A percentile compares a stretch with the other conserved stretches of the same genome.
These are phyloP conservation scores for Ambrosia hybrid DNA, from an alignment of 140 eudicot genomes.

Conservation along the genomic window DNA sequence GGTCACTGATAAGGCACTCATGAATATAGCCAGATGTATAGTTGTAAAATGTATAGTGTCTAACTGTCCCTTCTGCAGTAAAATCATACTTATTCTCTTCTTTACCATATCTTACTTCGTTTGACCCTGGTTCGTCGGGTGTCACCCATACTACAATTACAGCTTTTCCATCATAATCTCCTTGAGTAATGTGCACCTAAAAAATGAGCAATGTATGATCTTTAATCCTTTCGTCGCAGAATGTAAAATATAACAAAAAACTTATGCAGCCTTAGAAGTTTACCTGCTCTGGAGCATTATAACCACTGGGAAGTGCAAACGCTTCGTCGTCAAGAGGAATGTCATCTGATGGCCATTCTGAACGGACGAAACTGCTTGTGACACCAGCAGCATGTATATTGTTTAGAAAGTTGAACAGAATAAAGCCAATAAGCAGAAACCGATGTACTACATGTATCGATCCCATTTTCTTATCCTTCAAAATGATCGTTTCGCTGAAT, in stretches of 20 bases:
- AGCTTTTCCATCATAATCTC: constrained; percentile 88
- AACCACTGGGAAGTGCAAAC: constrained; percentile 68
- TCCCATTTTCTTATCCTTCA: constrained; percentile 30
- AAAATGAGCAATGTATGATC: neutral
- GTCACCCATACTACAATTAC: constrained; percentile 85
- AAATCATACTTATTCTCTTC: constrained; percentile 20
- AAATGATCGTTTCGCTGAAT: neutral
- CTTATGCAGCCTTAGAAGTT: neutral
- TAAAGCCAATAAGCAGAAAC: constrained; percentile 34
- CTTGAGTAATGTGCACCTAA: constrained; percentile 89
- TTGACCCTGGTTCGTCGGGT: constrained; percentile 48
- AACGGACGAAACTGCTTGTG: constrained; percentile 66
- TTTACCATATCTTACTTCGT: constrained; percentile 27
- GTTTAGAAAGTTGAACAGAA: constrained; percentile 38
- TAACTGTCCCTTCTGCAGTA: constrained; percentile 38
- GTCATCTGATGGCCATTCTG: constrained; percentile 75
- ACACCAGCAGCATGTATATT: constrained; percentile 61
- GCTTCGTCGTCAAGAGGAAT: constrained; percentile 80
- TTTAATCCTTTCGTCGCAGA: no score
- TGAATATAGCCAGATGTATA: constrained; percentile 31
- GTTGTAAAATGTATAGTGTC: constrained; percentile 22
- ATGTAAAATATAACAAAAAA: neutral
- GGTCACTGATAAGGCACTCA: constrained; percentile 20
- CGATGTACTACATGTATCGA: constrained; percentile 21
- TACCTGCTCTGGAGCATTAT: constrained; percentile 86